phyloP scores from a whole-genome alignment of 805 yeast species.

The Nakazawaea ernobii region DNA sequence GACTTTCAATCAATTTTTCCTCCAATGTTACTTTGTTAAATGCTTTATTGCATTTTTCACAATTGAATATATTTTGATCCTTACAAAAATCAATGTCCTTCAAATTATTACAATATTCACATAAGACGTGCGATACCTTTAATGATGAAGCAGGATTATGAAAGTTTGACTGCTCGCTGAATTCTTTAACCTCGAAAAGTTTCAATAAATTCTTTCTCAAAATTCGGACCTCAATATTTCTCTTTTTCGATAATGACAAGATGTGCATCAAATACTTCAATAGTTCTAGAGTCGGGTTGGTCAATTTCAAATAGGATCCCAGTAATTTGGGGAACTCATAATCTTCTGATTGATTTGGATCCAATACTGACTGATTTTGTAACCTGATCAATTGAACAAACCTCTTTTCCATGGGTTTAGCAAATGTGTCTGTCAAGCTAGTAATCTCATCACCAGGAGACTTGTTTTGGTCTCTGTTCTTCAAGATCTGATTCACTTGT shows the following conservation, averaged over 20 bases:
- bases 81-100: conserved; percentile 80
- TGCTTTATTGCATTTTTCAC: conserved; percentile 59
- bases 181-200: conserved; percentile 77
- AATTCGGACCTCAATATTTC: conserved; percentile 67
- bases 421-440: conserved; percentile 34
- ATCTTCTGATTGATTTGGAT: conserved; percentile 55
- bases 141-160: conserved; percentile 70
- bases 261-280: conserved; percentile 73
- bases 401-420: conserved; percentile 61
- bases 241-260: conserved; percentile 55
- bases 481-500: conserved; percentile 53
- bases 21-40: conserved; percentile 70
- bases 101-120: conserved; percentile 72
- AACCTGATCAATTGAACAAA: conserved; percentile 57
- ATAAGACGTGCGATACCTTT: conserved; percentile 59
- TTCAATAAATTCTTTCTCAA: conserved; percentile 69
- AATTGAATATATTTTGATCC: conserved; percentile 57
- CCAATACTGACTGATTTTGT: conserved; percentile 69
- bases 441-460: conserved; percentile 13
- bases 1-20: conserved; percentile 67
- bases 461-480: conserved; percentile 30
- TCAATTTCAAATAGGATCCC: conserved; percentile 55
- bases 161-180: conserved; percentile 69
- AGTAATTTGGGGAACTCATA: conserved; percentile 74
- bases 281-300: conserved; percentile 74